Percentiles rank a stretch among this genome's conserved stretches.
phyloP scores from a whole-genome alignment of 257 asterid genomes.

The Solanum neorickii region DNA sequence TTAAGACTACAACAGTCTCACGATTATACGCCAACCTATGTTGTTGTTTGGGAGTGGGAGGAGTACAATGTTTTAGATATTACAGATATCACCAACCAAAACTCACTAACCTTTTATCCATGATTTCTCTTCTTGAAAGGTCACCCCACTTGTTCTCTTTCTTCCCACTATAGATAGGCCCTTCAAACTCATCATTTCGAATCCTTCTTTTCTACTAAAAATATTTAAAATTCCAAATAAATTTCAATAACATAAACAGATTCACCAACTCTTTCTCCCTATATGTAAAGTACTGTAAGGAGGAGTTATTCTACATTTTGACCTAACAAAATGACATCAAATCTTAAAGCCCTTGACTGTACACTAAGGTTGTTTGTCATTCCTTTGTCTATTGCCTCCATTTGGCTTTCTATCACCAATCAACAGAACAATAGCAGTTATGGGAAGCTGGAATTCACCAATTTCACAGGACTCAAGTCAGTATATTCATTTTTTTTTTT shows the following conservation, averaged over 20 bases:
- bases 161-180: conserved; percentile 8
- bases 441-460: conserved; percentile 49
- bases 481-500: background rate
- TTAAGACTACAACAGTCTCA: too few relatives aligned
- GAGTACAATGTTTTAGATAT: too few relatives aligned
- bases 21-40: too few relatives aligned
- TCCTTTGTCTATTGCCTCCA: conserved; percentile 62
- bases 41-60: too few relatives aligned
- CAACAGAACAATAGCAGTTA: conserved; percentile 36
- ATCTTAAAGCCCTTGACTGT: conserved; percentile 48
- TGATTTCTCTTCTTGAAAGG: conserved; percentile 18
- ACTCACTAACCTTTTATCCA: conserved; percentile 6
- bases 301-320: background rate
- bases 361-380: conserved; percentile 46
- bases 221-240: background rate
- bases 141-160: conserved; percentile 16
- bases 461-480: conserved; percentile 64
- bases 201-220: background rate
- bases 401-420: conserved; percentile 49
- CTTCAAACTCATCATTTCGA: background rate
- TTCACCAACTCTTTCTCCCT: background rate
- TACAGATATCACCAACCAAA: background rate
- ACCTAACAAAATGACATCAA: conserved; percentile 24
- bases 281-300: background rate
- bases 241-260: background rate